These are phyloP conservation scores for Camellia granthamiana DNA, from an alignment of 148 eudicot species.

Conservation along the genomic window DNA sequence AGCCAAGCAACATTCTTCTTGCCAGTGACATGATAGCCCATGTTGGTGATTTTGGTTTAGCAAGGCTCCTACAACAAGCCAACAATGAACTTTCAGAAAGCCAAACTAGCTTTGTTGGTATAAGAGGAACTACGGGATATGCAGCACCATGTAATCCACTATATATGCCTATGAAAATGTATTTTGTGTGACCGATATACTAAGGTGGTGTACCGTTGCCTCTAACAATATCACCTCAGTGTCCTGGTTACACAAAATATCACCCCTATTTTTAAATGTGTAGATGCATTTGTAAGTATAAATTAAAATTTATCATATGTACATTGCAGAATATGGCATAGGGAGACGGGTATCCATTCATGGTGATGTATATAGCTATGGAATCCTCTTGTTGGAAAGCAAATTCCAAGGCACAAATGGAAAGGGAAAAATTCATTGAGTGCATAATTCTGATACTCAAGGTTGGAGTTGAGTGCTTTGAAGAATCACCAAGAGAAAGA, in stretches of 20 bases:
- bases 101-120: neutral
- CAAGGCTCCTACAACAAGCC: neutral
- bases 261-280: no score
- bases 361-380: constrained; percentile 11
- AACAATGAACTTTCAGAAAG: neutral
- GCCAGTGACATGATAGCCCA: constrained; percentile 32
- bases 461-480: constrained; percentile 15
- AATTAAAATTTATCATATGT: neutral
- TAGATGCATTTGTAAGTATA: neutral
- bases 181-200: no score
- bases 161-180: no score
- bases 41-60: constrained; percentile 32
- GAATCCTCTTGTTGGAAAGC: neutral
- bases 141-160: neutral
- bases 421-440: neutral
- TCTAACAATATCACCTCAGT: no score
- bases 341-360: constrained; percentile 1
- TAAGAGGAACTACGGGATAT: constrained; percentile 8
- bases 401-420: neutral
- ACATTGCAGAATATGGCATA: constrained; percentile 5
- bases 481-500: no score
- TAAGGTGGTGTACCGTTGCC: no score
- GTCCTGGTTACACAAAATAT: no score
- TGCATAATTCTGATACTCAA: neutral
- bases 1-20: constrained; percentile 37